These are phyloP conservation scores for Pleurotus pulmonarius DNA, from an alignment of 768 basidiomycete species.

Conservation along the genomic window DNA sequence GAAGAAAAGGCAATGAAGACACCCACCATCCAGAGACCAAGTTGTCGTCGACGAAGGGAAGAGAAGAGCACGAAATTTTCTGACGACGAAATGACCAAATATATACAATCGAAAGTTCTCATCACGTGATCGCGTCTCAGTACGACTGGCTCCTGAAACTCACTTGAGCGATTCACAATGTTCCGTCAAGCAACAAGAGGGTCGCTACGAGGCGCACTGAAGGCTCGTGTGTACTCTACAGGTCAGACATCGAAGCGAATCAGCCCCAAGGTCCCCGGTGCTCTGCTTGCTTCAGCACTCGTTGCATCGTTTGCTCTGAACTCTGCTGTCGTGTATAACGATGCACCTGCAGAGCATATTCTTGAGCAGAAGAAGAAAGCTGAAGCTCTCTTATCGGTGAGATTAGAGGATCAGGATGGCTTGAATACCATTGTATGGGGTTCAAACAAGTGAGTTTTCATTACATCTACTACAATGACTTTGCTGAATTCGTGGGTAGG, in stretches of 20 bases:
- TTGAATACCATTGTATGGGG: conserved; percentile 67
- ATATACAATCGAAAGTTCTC: background rate
- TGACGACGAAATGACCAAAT: background rate
- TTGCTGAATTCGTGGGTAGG: conserved; percentile 25
- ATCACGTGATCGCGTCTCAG: conserved; percentile 2
- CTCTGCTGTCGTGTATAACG: conserved; percentile 5
- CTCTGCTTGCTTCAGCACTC: conserved; percentile 11
- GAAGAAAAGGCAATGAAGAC: background rate
- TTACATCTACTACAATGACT: background rate
- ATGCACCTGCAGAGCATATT: background rate
- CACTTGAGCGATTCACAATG: background rate
- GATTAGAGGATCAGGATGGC: conserved; percentile 13
- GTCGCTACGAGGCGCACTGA: background rate
- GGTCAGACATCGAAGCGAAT: background rate
- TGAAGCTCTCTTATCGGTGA: background rate
- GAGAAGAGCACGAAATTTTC: background rate
- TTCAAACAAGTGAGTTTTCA: conserved; percentile 56
- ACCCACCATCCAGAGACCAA: background rate
- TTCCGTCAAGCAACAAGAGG: background rate
- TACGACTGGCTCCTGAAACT: background rate
- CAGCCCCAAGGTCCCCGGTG: background rate
- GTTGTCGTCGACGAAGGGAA: background rate
- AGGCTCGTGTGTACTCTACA: background rate
- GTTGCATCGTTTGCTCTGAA: conserved; percentile 16
- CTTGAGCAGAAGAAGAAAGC: background rate